A percentile compares a stretch with the other conserved stretches of the same genome.
Conservation (phyloP, 2,329 filamentous ascomycete species). For the Endothia cerciana region DNA sequence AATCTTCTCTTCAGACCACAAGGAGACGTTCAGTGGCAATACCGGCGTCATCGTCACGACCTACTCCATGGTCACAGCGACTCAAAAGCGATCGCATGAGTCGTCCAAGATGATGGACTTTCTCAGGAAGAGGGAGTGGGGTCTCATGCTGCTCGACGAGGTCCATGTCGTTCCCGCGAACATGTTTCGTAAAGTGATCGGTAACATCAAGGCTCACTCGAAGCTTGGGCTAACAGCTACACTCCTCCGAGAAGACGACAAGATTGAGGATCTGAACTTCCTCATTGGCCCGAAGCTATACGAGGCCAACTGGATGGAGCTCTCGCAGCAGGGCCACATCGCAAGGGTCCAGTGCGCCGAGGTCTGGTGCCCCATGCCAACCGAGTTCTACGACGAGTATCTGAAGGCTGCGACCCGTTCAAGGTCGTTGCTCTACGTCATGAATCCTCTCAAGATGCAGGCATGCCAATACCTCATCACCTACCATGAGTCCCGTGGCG, state of each 20-base stretch:
- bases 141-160: constrained; percentile 94
- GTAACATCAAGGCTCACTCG: constrained; percentile 89
- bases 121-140: constrained; percentile 88
- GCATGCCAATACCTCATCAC: constrained; percentile 98
- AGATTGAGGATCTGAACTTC: constrained; percentile 97
- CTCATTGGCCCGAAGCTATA: constrained; percentile 96
- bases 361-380: constrained; percentile 99
- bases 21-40: constrained; percentile 79
- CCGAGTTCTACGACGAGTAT: constrained; percentile 96
- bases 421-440: constrained; percentile 74
- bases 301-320: constrained; percentile 99
- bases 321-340: constrained; percentile 95
- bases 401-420: constrained; percentile 65
- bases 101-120: constrained; percentile 98
- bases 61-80: constrained; percentile 98
- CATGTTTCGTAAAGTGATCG: constrained; percentile 94
- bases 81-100: constrained; percentile 84
- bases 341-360: constrained; percentile 97
- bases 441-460: constrained; percentile 98
- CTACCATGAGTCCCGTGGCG: constrained; percentile 90
- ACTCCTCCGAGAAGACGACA: constrained; percentile 93
- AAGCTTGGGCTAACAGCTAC: constrained; percentile 96
- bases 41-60: constrained; percentile 97
- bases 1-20: constrained; percentile 92
- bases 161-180: constrained; percentile 97